Evolutionary conservation across 495 filamentous ascomycete species (phyloP), one percentile per base, ranked within the genome.

Genomic region (Neurospora sp.): DNA sequence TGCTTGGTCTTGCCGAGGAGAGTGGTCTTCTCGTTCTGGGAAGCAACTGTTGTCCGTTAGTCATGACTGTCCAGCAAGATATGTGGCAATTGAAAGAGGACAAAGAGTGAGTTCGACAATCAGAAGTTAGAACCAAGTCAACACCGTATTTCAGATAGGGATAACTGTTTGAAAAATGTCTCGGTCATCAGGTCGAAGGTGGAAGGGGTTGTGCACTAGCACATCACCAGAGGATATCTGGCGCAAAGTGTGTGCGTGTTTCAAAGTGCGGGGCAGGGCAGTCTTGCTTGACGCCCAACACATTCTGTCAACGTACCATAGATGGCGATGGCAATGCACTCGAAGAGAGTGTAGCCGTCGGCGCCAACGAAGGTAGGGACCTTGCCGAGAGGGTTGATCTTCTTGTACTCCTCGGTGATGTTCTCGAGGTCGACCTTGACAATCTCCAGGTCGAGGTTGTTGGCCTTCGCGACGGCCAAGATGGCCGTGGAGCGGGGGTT

Each of bases 1-100:
- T 98, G 94, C 91, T 99, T 99, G 85, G 94, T 98, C 90, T 98
- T 98, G 80, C 96, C 96, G 74, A 99, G 88, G 70, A 99, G 93
- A 75, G 94, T 94, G 75, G 96, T 99, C 90, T 98, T 98, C 90
- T 98, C 96, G 84, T 99, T 98, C 87, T 99, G 96, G 78, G 96
- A 97, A 81, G 96, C 93, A 80, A 99, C 96, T 99, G 81, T 35
- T 69, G 35, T 66, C 53, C 72, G 76, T 80, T 85, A 82, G 87
- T 81, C 69, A 69, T 7, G 44, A 46, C 77, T 70, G 72, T 68
- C 73, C 74, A 73, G 76, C 40, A 76, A 78, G 74, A 75, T 78
- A 69, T 35, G 40, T 69, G 71, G 70, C 72, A 66, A 77, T 69
- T 38, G 69, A 68, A 61, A 46, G 68, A 72, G 22, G 40, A 71